Evolutionary conservation across 345 rosid genomes (phyloP).

Genomic region (Reutealis trisperma): DNA sequence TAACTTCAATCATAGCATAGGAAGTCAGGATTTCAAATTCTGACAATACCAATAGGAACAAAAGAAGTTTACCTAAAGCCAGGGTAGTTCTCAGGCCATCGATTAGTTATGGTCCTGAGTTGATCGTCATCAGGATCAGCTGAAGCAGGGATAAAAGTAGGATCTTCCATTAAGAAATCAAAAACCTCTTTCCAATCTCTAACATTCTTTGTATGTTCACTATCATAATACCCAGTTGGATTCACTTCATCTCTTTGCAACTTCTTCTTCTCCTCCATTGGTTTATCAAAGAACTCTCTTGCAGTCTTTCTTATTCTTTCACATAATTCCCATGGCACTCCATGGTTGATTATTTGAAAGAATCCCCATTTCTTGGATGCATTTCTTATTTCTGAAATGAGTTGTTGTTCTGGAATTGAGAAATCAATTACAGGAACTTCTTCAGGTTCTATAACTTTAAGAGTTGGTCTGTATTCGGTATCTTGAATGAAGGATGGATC

Average conservation of each 20-base stretch:
- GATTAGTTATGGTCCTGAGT: constrained; percentile 52
- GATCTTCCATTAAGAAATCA: constrained; percentile 62
- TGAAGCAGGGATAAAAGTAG: constrained; percentile 62
- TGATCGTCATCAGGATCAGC: constrained; percentile 50
- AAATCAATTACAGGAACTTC: constrained; percentile 53
- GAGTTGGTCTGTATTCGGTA: constrained; percentile 20
- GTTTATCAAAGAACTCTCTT: constrained; percentile 51
- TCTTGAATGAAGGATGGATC: constrained; percentile 31
- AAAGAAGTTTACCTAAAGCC: constrained; percentile 51
- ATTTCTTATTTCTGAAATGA: constrained; percentile 47
- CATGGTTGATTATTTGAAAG: constrained; percentile 84
- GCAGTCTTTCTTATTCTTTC: constrained; percentile 37
- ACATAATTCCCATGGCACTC: constrained; percentile 51
- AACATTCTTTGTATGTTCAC: constrained; percentile 87
- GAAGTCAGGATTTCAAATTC: too few relatives aligned
- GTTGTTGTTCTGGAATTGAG: constrained; percentile 28
- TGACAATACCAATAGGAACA: too few relatives aligned
- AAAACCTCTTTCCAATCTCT: constrained; percentile 92
- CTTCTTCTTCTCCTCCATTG: constrained; percentile 60
- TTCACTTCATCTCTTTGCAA: constrained; percentile 64
- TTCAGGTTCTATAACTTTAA: constrained; percentile 6
- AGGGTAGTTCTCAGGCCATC: constrained; percentile 68
- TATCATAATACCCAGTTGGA: constrained; percentile 72
- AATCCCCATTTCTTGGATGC: constrained; percentile 85
- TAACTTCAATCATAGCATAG: too few relatives aligned